Percentiles rank a stretch among this genome's conserved stretches.
phyloP scores from a whole-genome alignment of 129 eudicot species.

The Sambucus nigra region DNA sequence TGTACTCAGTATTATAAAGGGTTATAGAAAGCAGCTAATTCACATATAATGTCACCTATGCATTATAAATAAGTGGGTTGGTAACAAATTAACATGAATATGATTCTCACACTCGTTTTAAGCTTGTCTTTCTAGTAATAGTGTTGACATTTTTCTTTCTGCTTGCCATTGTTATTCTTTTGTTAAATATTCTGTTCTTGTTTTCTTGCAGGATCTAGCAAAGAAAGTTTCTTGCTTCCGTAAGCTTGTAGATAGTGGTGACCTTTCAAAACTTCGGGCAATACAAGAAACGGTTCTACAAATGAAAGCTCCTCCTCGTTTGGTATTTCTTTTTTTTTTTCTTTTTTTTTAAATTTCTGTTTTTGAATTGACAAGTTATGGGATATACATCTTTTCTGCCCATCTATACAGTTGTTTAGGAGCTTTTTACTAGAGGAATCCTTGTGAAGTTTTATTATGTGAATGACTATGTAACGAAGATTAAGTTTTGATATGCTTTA shows the following conservation, averaged over 20 bases:
- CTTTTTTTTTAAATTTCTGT: no score
- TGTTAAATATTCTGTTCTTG: conserved; percentile 8
- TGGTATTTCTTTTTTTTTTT: conserved; percentile 32
- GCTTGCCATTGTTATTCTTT: conserved; percentile 1
- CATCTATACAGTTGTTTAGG: conserved; percentile 3
- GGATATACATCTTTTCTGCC: background rate
- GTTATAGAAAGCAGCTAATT: background rate
- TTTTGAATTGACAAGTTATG: background rate
- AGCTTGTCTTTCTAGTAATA: conserved; percentile 2
- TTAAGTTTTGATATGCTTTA: background rate
- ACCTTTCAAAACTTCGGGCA: conserved; percentile 25
- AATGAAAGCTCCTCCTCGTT: conserved; percentile 38
- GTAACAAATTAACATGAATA: background rate
- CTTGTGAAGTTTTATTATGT: no score
- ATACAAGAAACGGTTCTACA: conserved; percentile 35
- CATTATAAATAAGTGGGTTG: background rate
- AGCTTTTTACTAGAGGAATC: no score
- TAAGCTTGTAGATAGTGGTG: conserved; percentile 29
- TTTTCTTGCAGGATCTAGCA: conserved; percentile 29
- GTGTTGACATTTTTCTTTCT: background rate
- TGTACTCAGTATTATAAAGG: no score
- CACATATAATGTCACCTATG: no score
- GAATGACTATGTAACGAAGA: no score
- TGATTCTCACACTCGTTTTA: background rate
- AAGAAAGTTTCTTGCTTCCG: conserved; percentile 24